Conservation (phyloP, 2,329 filamentous ascomycete species). For the Penicillium sp. region DNA sequence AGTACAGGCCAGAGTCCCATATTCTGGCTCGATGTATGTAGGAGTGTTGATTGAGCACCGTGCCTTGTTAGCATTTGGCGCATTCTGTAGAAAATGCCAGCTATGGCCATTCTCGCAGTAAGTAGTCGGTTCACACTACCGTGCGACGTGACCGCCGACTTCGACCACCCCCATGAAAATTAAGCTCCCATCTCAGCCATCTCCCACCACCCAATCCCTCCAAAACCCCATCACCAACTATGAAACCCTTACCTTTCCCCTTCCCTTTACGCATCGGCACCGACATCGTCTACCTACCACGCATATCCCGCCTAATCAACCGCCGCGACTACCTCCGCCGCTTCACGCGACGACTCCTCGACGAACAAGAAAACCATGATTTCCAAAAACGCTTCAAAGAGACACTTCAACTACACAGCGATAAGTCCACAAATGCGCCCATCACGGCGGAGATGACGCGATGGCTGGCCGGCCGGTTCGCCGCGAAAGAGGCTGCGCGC, state of each 20-base stretch:
- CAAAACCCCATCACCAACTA: constrained; percentile 9
- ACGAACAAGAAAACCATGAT: constrained; percentile 36
- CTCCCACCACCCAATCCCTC: not conserved
- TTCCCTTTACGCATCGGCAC: constrained; percentile 66
- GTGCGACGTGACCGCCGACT: not conserved
- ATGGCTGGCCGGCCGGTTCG: constrained; percentile 53
- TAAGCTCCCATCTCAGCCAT: not conserved
- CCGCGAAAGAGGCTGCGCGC: constrained; percentile 69
- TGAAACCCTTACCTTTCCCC: constrained; percentile 51
- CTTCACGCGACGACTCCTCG: constrained; percentile 41
- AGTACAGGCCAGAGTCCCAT: not conserved
- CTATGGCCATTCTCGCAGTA: not conserved
- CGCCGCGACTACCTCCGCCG: constrained; percentile 36
- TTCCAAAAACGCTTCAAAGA: constrained; percentile 33
- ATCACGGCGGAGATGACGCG: constrained; percentile 35
- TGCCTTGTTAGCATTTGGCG: not conserved
- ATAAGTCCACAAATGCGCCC: not conserved
- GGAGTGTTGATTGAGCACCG: not conserved
- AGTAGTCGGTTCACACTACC: not conserved
- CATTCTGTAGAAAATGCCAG: not conserved
- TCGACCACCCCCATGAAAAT: too few relatives aligned
- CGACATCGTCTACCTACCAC: constrained; percentile 67
- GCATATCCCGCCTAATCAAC: constrained; percentile 58
- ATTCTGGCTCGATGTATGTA: not conserved
- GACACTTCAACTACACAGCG: not conserved